These are phyloP conservation scores for Blastobotrys attinorum DNA, from an alignment of 805 yeast species.

Conservation along the genomic window DNA sequence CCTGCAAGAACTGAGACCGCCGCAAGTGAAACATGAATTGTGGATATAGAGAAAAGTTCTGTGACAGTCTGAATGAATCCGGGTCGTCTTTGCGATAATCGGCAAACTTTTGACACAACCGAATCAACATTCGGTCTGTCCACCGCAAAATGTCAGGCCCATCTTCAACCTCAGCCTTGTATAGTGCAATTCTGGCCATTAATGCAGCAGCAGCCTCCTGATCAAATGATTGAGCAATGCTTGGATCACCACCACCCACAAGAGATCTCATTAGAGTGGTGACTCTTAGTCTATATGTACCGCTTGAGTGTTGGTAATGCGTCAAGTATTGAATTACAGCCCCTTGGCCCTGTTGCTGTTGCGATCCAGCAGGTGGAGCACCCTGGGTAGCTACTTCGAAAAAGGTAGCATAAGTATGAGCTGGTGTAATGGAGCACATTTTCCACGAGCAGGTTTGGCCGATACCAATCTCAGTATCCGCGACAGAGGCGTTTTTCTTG, in stretches of 20 bases:
- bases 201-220: constrained; percentile 97
- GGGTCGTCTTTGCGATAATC: constrained; percentile 87
- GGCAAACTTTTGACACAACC: constrained; percentile 87
- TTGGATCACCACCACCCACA: constrained; percentile 48
- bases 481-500: constrained; percentile 57
- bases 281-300: constrained; percentile 80
- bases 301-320: constrained; percentile 91
- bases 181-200: constrained; percentile 85
- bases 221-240: constrained; percentile 67
- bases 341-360: constrained; percentile 18
- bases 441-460: constrained; percentile 90
- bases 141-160: constrained; percentile 90
- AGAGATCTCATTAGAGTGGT: constrained; percentile 65
- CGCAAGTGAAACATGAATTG: constrained; percentile 94
- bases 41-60: constrained; percentile 81
- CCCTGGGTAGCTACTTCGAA: constrained; percentile 59
- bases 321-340: constrained; percentile 75
- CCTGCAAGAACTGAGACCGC: constrained; percentile 92
- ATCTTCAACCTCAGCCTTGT: constrained; percentile 73
- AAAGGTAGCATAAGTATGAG: constrained; percentile 80
- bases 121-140: constrained; percentile 87
- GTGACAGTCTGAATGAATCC: constrained; percentile 71
- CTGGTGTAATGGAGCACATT: constrained; percentile 76
- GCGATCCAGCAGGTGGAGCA: constrained; percentile 27
- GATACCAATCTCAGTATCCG: constrained; percentile 88